Evolutionary conservation across 2,329 filamentous ascomycete genomes (phyloP).

Genomic region (Aspergillus hiratsukae): DNA sequence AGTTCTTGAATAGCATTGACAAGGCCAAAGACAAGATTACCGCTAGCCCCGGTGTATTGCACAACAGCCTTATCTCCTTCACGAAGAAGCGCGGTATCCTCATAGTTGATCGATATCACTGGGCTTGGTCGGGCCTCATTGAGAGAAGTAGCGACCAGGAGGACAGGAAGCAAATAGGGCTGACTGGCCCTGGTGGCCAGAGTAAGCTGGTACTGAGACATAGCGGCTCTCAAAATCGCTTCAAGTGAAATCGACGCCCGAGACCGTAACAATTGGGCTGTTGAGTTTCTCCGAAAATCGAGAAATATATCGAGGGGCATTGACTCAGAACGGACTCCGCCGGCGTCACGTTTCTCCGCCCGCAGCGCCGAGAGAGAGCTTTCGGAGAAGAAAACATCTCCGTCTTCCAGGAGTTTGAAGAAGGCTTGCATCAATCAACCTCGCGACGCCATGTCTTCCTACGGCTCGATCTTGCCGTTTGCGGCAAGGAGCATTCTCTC

Average conservation of each 20-base stretch:
- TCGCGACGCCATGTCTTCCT: conserved; percentile 31
- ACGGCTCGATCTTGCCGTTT: conserved; percentile 29
- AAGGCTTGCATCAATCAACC: background rate
- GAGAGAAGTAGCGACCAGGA: conserved; percentile 38
- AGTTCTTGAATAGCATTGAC: conserved; percentile 31
- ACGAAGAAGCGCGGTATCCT: conserved; percentile 33
- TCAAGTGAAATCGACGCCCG: conserved; percentile 5
- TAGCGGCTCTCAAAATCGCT: conserved; percentile 14
- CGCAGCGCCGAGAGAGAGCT: conserved; percentile 18
- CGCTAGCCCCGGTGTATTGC: conserved; percentile 26
- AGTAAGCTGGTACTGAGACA: conserved; percentile 32
- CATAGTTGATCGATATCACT: conserved; percentile 34
- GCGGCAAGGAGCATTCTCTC: conserved; percentile 31
- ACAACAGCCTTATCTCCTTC: conserved; percentile 33
- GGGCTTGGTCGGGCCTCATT: conserved; percentile 34
- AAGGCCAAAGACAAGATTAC: conserved; percentile 28
- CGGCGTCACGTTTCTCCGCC: conserved; percentile 33
- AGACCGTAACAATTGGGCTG: conserved; percentile 4
- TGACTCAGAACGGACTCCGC: conserved; percentile 16
- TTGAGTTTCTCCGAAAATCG: background rate
- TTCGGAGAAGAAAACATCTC: conserved; percentile 30
- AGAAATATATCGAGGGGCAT: conserved; percentile 21
- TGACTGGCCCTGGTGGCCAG: conserved; percentile 40
- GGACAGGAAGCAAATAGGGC: conserved; percentile 36
- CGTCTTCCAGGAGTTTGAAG: background rate